A percentile compares a stretch with the other conserved stretches of the same genome.
Evolutionary conservation across 1,139 yeast species (phyloP).

Genomic region (Diutina mesorugosa): DNA sequence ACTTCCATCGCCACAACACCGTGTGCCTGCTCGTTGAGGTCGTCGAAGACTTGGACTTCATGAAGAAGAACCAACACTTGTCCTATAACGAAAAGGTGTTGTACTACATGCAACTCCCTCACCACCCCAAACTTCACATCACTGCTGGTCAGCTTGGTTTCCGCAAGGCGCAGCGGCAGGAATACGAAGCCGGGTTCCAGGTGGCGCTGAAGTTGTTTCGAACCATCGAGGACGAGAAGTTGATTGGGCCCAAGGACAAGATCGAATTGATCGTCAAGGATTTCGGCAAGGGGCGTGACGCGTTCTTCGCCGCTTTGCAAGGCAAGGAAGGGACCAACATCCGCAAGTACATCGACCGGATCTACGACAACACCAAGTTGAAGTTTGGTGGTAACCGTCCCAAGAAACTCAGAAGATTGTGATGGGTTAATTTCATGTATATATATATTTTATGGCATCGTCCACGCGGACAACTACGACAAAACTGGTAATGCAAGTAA

Average conservation of each 20-base stretch:
- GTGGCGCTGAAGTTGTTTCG: conserved; percentile 65
- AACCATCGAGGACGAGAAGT: conserved; percentile 47
- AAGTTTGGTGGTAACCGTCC: conserved; percentile 90
- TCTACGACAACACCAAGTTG: conserved; percentile 69
- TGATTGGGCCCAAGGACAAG: conserved; percentile 37
- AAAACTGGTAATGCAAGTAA: neutral
- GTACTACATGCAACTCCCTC: conserved; percentile 70
- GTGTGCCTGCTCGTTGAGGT: conserved; percentile 65
- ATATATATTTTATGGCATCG: neutral
- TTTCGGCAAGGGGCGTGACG: conserved; percentile 83
- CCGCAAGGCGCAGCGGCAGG: conserved; percentile 72
- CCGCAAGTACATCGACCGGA: conserved; percentile 49
- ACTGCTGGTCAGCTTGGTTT: conserved; percentile 69
- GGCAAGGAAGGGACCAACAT: conserved; percentile 80
- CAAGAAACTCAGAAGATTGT: conserved; percentile 73
- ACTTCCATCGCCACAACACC: conserved; percentile 74
- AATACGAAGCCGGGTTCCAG: conserved; percentile 91
- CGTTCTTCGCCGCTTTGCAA: conserved; percentile 69
- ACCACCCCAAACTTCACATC: conserved; percentile 53
- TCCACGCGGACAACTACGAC: neutral
- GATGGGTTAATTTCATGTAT: conserved; percentile 14
- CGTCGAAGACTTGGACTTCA: conserved; percentile 49
- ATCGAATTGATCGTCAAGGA: conserved; percentile 67
- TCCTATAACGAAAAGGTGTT: conserved; percentile 66
- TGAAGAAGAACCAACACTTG: conserved; percentile 41